Evolutionary conservation across 306 rosid species (phyloP).

Genomic region (Cajanus cajan): DNA sequence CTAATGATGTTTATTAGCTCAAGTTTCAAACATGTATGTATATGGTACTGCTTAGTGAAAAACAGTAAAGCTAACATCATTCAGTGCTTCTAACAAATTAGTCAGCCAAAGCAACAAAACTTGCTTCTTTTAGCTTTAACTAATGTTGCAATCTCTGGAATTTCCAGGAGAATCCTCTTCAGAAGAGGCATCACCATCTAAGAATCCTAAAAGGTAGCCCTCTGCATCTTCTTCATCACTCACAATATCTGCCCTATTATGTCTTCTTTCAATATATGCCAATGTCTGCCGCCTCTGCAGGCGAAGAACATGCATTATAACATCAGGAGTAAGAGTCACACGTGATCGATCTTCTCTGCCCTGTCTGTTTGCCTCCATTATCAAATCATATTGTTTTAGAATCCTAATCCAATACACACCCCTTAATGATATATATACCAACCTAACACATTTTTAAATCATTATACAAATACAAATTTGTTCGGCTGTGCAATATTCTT

Average conservation of each 20-base stretch:
- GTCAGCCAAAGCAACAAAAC: constrained; percentile 11
- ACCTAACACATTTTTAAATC: neutral
- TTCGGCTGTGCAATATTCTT: neutral
- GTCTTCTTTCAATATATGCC: constrained; percentile 45
- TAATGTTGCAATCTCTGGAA: constrained; percentile 45
- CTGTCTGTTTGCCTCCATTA: constrained; percentile 48
- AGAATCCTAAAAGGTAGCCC: constrained; percentile 25
- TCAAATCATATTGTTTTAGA: no score
- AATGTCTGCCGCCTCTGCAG: constrained; percentile 56
- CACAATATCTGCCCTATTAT: constrained; percentile 39
- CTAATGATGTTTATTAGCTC: neutral
- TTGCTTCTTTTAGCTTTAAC: constrained; percentile 33
- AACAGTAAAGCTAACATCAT: constrained; percentile 6
- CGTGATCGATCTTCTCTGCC: constrained; percentile 49
- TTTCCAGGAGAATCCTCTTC: constrained; percentile 41
- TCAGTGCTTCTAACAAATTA: neutral
- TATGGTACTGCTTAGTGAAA: neutral
- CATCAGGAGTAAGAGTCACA: constrained; percentile 47
- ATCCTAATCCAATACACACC: no score
- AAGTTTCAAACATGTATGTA: neutral
- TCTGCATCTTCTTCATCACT: constrained; percentile 49
- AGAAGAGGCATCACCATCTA: constrained; percentile 35
- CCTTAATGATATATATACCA: no score
- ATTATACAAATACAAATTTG: neutral
- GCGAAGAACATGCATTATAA: constrained; percentile 52